A percentile compares a stretch with the other conserved stretches of the same genome.
Evolutionary conservation across 179 eudicot genomes (phyloP).

Genomic region (Vitellaria paradoxa): DNA sequence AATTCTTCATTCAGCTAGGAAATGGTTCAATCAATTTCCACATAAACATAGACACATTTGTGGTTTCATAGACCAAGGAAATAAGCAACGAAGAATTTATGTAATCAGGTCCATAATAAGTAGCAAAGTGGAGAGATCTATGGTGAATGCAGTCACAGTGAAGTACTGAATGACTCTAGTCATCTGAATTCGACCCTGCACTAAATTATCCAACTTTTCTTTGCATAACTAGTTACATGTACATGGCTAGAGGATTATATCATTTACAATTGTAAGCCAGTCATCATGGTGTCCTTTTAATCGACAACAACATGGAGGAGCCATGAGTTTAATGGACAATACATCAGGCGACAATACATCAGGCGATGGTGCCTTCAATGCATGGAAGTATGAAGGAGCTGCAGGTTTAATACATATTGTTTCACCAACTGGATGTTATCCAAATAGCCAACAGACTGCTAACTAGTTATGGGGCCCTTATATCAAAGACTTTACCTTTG

Average conservation of each 20-base stretch:
- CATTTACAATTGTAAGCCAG: no score
- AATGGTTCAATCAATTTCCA: background rate
- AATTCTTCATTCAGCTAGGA: background rate
- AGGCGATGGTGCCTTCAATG: background rate
- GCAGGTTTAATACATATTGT: background rate
- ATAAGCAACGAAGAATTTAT: background rate
- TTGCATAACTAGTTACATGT: no score
- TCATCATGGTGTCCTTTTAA: background rate
- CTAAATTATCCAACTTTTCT: no score
- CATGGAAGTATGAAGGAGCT: background rate
- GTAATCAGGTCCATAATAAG: background rate
- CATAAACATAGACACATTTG: background rate
- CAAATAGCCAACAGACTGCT: constrained; percentile 9
- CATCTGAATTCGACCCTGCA: no score
- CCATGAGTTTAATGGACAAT: background rate
- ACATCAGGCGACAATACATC: no score
- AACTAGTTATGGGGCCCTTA: background rate
- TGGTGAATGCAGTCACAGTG: background rate
- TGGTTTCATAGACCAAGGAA: background rate
- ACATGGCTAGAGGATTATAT: no score
- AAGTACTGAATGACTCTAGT: no score
- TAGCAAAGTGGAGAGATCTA: background rate
- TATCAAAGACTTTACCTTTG: no score
- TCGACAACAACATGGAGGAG: background rate
- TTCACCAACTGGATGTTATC: background rate